A percentile compares a stretch with the other conserved stretches of the same genome.
These are phyloP conservation scores for Brassica cretica DNA, from an alignment of 345 rosid species.

Conservation along the genomic window DNA sequence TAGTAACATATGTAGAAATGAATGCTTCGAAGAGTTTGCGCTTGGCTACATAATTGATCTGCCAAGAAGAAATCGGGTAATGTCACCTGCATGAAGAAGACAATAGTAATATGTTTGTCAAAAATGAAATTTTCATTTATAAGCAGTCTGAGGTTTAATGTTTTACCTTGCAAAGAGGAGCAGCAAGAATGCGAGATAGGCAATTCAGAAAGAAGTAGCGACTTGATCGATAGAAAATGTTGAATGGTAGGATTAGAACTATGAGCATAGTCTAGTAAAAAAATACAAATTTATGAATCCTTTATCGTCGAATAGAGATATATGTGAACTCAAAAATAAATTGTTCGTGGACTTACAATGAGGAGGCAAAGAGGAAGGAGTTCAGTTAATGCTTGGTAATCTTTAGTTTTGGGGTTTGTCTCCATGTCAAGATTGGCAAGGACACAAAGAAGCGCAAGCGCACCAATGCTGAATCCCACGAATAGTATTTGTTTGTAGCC, in stretches of 20 bases:
- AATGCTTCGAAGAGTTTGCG: constrained; percentile 57
- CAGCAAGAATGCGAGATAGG: constrained; percentile 13
- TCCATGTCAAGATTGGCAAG: too few relatives aligned
- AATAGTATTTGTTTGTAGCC: too few relatives aligned
- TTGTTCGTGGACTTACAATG: too few relatives aligned
- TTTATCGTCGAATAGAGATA: too few relatives aligned
- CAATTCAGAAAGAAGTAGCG: constrained; percentile 37
- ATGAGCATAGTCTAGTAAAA: constrained; percentile 31
- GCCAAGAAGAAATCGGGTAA: constrained; percentile 67
- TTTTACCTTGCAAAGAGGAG: constrained; percentile 39
- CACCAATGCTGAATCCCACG: too few relatives aligned
- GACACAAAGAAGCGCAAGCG: too few relatives aligned
- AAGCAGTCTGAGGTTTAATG: too few relatives aligned
- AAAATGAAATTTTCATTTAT: too few relatives aligned
- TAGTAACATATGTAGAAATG: constrained; percentile 62
- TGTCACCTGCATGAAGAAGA: constrained; percentile 49
- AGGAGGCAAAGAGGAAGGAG: too few relatives aligned
- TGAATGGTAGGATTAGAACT: constrained; percentile 37
- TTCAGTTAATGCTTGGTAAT: too few relatives aligned
- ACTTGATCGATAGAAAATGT: constrained; percentile 35
- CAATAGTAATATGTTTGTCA: neutral
- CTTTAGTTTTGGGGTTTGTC: too few relatives aligned
- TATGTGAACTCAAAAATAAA: too few relatives aligned
- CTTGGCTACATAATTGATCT: constrained; percentile 71
- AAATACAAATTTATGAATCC: neutral